Percentiles rank a stretch among this genome's conserved stretches.
phyloP scores from a whole-genome alignment of 2,329 filamentous ascomycete genomes.

The Sphaerostilbella broomeana region DNA sequence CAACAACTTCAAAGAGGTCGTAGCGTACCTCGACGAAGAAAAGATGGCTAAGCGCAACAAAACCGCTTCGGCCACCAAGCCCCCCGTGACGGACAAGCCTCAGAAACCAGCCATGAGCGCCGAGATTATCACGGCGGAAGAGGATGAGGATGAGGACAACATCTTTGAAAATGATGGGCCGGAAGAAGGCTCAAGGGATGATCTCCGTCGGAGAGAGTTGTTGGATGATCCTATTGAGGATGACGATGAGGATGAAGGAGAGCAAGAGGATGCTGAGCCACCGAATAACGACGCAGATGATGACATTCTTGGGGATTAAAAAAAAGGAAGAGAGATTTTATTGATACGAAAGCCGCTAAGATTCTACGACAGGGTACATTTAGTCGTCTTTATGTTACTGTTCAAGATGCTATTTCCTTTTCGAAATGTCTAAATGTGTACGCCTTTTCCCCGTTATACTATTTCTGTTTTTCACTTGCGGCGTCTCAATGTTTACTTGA shows the following conservation, averaged over 20 bases:
- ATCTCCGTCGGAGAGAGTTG: slow-evolving; percentile 48
- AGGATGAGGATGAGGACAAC: slow-evolving; percentile 34
- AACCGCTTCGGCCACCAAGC: slow-evolving; percentile 25
- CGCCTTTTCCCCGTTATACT: not conserved
- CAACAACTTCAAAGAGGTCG: slow-evolving; percentile 75
- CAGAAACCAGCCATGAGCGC: slow-evolving; percentile 34
- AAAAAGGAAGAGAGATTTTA: not conserved
- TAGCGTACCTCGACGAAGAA: slow-evolving; percentile 70
- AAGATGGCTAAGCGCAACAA: slow-evolving; percentile 45
- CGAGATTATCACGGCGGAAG: slow-evolving; percentile 40
- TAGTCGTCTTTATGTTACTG: no score
- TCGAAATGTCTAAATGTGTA: not conserved
- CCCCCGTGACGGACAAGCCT: slow-evolving; percentile 17
- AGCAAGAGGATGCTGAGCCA: slow-evolving; percentile 21
- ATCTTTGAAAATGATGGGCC: slow-evolving; percentile 44
- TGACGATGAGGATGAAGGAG: slow-evolving; percentile 25
- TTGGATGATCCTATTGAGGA: slow-evolving; percentile 40
- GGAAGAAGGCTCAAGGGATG: slow-evolving; percentile 54
- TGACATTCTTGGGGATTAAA: slow-evolving; percentile 40
- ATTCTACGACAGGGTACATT: not conserved
- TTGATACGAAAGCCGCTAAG: no score
- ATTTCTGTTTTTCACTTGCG: no score
- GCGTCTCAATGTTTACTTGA: no score
- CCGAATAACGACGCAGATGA: slow-evolving; percentile 36
- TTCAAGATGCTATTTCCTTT: no score